Conservation (phyloP, 2,329 filamentous ascomycete species). For the Lojkania enalia region DNA sequence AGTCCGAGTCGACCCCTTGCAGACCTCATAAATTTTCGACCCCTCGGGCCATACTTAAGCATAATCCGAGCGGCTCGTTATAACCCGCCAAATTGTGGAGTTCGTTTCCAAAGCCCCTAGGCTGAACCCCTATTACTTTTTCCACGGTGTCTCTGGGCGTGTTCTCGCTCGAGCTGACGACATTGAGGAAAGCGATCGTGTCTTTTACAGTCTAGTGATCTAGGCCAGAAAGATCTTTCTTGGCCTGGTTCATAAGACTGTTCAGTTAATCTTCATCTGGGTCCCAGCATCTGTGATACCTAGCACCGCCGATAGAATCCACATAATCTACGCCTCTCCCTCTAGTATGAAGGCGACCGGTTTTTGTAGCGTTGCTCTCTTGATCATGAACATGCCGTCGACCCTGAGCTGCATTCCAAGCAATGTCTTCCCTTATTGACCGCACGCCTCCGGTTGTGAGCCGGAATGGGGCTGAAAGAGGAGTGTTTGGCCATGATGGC, state of each 20-base stretch:
- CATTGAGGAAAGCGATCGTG: conserved; percentile 16
- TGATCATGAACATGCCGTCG: conserved; percentile 12
- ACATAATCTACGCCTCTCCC: conserved; percentile 19
- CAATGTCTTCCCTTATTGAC: not conserved
- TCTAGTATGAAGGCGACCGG: conserved; percentile 13
- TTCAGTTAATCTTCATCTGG: conserved; percentile 11
- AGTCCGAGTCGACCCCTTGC: conserved; percentile 15
- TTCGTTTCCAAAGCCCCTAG: not conserved
- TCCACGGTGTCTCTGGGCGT: conserved; percentile 12
- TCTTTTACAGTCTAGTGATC: conserved; percentile 13
- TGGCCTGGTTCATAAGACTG: conserved; percentile 6
- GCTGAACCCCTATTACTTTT: conserved; percentile 11
- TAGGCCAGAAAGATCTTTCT: conserved; percentile 8
- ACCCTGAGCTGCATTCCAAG: conserved; percentile 16
- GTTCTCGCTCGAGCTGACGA: conserved; percentile 9
- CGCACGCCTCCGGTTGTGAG: conserved; percentile 11
- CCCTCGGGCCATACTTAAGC: conserved; percentile 15
- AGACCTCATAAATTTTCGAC: conserved; percentile 17
- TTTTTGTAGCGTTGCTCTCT: conserved; percentile 1
- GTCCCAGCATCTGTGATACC: conserved; percentile 8
- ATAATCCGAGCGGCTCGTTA: conserved; percentile 6
- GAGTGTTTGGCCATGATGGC: conserved; percentile 33
- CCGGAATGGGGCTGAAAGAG: conserved; percentile 14
- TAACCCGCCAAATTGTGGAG: conserved; percentile 6
- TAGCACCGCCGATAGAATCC: conserved; percentile 9